Conservation (phyloP, 768 basidiomycete genomes). For the Kwoniella sp. region DNA sequence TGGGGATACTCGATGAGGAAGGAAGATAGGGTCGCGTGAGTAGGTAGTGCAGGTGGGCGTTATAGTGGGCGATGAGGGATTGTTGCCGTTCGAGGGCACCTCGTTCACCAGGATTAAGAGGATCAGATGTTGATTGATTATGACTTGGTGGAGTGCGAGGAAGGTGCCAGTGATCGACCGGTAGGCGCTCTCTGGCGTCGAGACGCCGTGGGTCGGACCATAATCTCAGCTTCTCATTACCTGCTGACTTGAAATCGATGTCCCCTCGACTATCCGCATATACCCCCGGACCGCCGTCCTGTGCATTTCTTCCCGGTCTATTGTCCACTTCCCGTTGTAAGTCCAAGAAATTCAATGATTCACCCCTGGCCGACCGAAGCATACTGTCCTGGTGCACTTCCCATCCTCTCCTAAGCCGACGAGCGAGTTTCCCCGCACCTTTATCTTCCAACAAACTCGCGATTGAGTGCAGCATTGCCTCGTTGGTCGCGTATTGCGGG, state of each 20-base stretch:
- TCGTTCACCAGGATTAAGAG: neutral
- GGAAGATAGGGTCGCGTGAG: conserved; percentile 37
- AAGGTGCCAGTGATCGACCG: conserved; percentile 23
- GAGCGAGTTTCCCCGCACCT: conserved; percentile 41
- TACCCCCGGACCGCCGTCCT: neutral
- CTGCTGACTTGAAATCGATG: neutral
- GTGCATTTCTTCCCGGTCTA: neutral
- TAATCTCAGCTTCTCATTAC: conserved; percentile 6
- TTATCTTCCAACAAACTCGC: conserved; percentile 22
- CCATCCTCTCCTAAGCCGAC: conserved; percentile 23
- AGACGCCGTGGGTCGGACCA: conserved; percentile 9
- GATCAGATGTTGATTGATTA: neutral
- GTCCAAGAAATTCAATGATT: neutral
- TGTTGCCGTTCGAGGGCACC: conserved; percentile 1
- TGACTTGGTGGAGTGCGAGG: conserved; percentile 10
- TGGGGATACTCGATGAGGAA: neutral
- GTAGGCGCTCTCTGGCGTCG: neutral
- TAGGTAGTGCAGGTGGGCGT: conserved; percentile 25
- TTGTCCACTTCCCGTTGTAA: neutral
- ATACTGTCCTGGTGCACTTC: conserved; percentile 13
- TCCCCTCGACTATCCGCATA: neutral
- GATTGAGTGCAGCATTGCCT: conserved; percentile 19
- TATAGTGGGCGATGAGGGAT: conserved; percentile 25
- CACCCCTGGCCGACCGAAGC: neutral
- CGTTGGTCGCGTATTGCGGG: conserved; percentile 33